A percentile compares a stretch with the other conserved stretches of the same genome.
Evolutionary conservation across 495 filamentous ascomycete species (phyloP).

Genomic region (Margaritispora aquatica): DNA sequence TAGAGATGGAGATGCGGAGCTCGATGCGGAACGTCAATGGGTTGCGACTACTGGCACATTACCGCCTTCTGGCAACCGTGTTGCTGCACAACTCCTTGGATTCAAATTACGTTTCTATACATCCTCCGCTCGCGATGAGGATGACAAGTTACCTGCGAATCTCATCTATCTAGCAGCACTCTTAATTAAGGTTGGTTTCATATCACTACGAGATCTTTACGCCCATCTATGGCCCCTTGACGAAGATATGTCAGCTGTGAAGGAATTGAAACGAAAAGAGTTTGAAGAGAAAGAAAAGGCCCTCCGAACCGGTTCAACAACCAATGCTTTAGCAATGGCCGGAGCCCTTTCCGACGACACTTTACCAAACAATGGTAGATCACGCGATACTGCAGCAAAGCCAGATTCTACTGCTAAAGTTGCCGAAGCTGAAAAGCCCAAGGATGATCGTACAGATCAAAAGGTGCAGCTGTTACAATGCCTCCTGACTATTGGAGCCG

Average conservation of each 20-base stretch:
- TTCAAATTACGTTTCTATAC: slow-evolving; percentile 97
- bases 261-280: slow-evolving; percentile 61
- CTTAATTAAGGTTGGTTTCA: slow-evolving; percentile 95
- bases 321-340: slow-evolving; percentile 87
- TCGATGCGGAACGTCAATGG: slow-evolving; percentile 57
- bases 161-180: slow-evolving; percentile 85
- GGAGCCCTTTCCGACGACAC: slow-evolving; percentile 84
- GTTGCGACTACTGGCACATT: slow-evolving; percentile 71
- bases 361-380: slow-evolving; percentile 32
- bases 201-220: slow-evolving; percentile 89
- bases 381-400: slow-evolving; percentile 23
- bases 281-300: slow-evolving; percentile 70
- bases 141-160: slow-evolving; percentile 76
- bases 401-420: slow-evolving; percentile 40
- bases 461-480: slow-evolving; percentile 80
- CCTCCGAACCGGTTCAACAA: slow-evolving; percentile 51
- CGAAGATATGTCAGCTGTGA: slow-evolving; percentile 67
- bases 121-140: slow-evolving; percentile 57
- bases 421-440: slow-evolving; percentile 40
- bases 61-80: slow-evolving; percentile 77
- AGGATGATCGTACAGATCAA: slow-evolving; percentile 80
- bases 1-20: slow-evolving; percentile 28
- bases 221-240: slow-evolving; percentile 87
- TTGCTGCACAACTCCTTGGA: slow-evolving; percentile 89
- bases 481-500: slow-evolving; percentile 81